These are phyloP conservation scores for Morella rubra DNA, from an alignment of 306 rosid species.

Conservation along the genomic window DNA sequence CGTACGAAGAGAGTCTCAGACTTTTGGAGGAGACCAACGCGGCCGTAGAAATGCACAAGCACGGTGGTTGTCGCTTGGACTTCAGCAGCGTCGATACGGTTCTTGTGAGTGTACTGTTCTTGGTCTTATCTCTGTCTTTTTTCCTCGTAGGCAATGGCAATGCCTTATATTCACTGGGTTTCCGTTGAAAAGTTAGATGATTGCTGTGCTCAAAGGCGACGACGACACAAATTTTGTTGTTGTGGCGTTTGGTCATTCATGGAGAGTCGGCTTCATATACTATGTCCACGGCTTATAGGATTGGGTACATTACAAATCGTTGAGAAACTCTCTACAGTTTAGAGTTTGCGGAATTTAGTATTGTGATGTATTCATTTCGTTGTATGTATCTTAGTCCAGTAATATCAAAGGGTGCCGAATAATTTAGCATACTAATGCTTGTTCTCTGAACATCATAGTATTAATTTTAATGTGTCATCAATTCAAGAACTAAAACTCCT, in stretches of 20 bases:
- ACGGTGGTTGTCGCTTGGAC: slow-evolving; percentile 67
- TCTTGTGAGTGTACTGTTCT: slow-evolving; percentile 44
- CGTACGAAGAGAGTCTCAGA: slow-evolving; percentile 65
- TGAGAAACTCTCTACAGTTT: not conserved
- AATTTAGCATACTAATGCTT: not conserved
- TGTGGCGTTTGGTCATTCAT: not conserved
- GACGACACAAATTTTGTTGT: not conserved
- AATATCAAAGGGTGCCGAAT: too few species aligned
- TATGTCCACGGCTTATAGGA: not conserved
- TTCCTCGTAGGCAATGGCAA: not conserved
- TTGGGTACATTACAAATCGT: not conserved
- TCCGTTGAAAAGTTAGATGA: not conserved
- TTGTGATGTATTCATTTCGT: not conserved
- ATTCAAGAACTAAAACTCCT: too few species aligned
- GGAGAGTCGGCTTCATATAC: not conserved
- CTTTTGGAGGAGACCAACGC: slow-evolving; percentile 88
- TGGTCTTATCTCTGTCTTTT: not conserved
- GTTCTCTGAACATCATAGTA: not conserved
- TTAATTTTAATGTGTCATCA: too few species aligned
- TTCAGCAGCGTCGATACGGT: slow-evolving; percentile 59
- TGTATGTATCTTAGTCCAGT: not conserved
- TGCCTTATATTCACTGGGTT: not conserved
- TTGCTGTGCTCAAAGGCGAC: not conserved
- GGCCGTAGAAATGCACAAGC: slow-evolving; percentile 80
- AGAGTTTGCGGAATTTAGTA: not conserved